Percentiles rank a stretch among this genome's conserved stretches.
Evolutionary conservation across 768 basidiomycete genomes (phyloP).

Genomic region (Phlebiopsis flavidoalba): DNA sequence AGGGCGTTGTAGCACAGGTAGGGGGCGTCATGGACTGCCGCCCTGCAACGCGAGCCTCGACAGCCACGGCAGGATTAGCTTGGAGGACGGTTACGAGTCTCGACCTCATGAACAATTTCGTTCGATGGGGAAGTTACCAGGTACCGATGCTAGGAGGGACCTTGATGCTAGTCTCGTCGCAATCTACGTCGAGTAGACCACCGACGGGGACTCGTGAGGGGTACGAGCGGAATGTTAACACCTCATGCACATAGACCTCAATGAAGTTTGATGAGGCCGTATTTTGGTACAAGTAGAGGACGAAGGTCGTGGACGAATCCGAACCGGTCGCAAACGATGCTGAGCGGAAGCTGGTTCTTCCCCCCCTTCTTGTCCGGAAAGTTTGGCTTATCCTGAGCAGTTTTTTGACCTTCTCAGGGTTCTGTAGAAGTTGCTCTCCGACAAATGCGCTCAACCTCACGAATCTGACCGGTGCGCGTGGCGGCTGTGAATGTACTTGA

Average conservation of each 20-base stretch:
- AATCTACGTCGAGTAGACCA: slow-evolving; percentile 95
- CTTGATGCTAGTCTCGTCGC: slow-evolving; percentile 96
- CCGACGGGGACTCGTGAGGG: slow-evolving; percentile 94
- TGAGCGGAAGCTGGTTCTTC: slow-evolving; percentile 97
- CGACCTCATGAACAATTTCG: slow-evolving; percentile 95
- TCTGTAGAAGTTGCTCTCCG: slow-evolving; percentile 98
- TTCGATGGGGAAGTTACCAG: slow-evolving; percentile 97
- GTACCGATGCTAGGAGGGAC: slow-evolving; percentile 86
- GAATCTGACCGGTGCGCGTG: slow-evolving; percentile 94
- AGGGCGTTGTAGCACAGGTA: slow-evolving; percentile 96
- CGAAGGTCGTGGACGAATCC: slow-evolving; percentile 99
- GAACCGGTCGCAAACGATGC: slow-evolving; percentile 99
- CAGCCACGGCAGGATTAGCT: slow-evolving; percentile 96
- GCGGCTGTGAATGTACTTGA: slow-evolving; percentile 99
- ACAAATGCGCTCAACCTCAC: slow-evolving; percentile 98
- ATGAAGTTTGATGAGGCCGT: slow-evolving; percentile 87
- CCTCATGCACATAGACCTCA: slow-evolving; percentile 94
- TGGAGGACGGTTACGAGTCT: slow-evolving; percentile 92
- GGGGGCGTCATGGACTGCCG: slow-evolving; percentile 92
- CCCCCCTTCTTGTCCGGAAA: too few relatives aligned
- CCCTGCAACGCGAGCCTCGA: slow-evolving; percentile 88
- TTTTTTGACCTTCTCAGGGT: slow-evolving; percentile 99
- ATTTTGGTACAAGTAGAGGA: slow-evolving; percentile 98
- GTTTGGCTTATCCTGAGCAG: slow-evolving; percentile 99
- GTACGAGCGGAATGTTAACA: slow-evolving; percentile 66